Conservation (phyloP, 1,139 yeast genomes). For the Arxiozyma heterogenica region DNA sequence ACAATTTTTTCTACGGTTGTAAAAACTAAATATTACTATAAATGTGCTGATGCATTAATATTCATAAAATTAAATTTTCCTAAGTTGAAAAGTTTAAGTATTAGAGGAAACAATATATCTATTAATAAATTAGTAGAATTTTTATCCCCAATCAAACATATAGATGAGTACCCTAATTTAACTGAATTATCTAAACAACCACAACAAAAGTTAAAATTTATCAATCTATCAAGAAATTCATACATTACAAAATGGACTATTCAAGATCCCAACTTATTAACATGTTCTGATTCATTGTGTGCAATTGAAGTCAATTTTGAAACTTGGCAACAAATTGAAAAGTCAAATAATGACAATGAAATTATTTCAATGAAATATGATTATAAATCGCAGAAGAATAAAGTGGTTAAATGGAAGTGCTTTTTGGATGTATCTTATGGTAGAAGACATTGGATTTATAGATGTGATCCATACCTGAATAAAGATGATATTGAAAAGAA, state of each 20-base stretch:
- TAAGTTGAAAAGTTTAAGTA: slow-evolving; percentile 50
- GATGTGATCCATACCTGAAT: slow-evolving; percentile 35
- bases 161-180: slow-evolving; percentile 12
- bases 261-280: slow-evolving; percentile 41
- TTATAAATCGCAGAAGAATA: slow-evolving; percentile 11
- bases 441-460: slow-evolving; percentile 76
- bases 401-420: slow-evolving; percentile 42
- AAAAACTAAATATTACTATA: slow-evolving; percentile 21
- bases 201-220: slow-evolving; percentile 33
- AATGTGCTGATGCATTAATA: slow-evolving; percentile 39
- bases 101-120: slow-evolving; percentile 49
- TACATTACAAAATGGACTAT: slow-evolving; percentile 43
- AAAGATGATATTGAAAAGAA: slow-evolving; percentile 27
- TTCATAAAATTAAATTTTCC: slow-evolving; percentile 49
- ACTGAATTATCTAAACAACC: slow-evolving; percentile 2
- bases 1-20: slow-evolving; percentile 11
- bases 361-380: slow-evolving; percentile 30
- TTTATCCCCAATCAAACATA: slow-evolving; percentile 31
- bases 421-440: slow-evolving; percentile 41
- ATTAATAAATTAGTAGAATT: slow-evolving; percentile 43
- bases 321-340: slow-evolving; percentile 33
- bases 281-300: slow-evolving; percentile 33
- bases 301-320: slow-evolving; percentile 35
- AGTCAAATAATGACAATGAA: slow-evolving; percentile 29
- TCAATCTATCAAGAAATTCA: slow-evolving; percentile 47